Conservation (phyloP, 2,329 filamentous ascomycete genomes). For the Monilinia polystroma region DNA sequence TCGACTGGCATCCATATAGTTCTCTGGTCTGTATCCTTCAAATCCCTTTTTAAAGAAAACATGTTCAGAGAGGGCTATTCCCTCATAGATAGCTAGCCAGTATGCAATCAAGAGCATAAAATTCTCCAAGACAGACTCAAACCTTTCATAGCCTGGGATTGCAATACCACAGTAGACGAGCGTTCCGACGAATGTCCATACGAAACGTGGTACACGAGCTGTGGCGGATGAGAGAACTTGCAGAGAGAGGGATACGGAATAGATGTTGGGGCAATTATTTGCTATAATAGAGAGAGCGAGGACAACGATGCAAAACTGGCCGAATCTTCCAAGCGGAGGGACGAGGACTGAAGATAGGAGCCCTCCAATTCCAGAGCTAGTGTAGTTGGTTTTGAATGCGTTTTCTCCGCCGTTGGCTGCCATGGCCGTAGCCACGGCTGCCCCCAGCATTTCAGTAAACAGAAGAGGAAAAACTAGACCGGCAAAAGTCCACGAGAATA, state of each 20-base stretch:
- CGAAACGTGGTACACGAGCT: conserved; percentile 62
- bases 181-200: conserved; percentile 64
- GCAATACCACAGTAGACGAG: conserved; percentile 66
- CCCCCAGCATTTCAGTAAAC: conserved; percentile 72
- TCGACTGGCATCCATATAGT: conserved; percentile 56
- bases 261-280: conserved; percentile 72
- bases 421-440: conserved; percentile 67
- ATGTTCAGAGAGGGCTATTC: conserved; percentile 45
- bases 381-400: conserved; percentile 56
- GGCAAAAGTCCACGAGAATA: conserved; percentile 68
- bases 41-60: conserved; percentile 66
- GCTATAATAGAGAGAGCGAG: conserved; percentile 66
- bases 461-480: conserved; percentile 70
- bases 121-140: conserved; percentile 63
- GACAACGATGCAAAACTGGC: conserved; percentile 68
- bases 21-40: conserved; percentile 55
- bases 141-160: conserved; percentile 66
- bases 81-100: conserved; percentile 74
- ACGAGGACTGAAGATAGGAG: conserved; percentile 62
- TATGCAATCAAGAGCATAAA: conserved; percentile 70
- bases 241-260: conserved; percentile 66
- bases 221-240: conserved; percentile 62
- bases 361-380: conserved; percentile 60
- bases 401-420: conserved; percentile 52
- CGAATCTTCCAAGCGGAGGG: conserved; percentile 63